Base-by-base conservation (phyloP, 1,284 basidiomycete species). In the Cryptococcus sp. region DNA sequence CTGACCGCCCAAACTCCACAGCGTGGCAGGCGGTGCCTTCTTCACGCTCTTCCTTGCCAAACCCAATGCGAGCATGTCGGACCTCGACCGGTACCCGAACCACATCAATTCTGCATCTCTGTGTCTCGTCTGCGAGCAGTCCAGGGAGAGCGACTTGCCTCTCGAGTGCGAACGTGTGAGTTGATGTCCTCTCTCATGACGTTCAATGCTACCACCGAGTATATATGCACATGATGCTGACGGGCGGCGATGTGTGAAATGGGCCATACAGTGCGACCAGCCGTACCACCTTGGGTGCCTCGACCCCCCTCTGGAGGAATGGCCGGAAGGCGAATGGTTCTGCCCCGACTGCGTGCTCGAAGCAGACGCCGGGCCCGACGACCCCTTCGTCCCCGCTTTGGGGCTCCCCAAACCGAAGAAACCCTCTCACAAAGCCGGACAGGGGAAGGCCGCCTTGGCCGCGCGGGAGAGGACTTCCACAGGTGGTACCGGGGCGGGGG, bases 271-370 rank as follows among this genome's bases (percentile, higher is more conserved):
- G 87, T 98, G 93, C 72, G 93, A 97, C 69, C 82, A 83, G 46
- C 90, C 92, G 0, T 96, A 88, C 72, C 93, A 98, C 72, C 79
- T 89, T 13, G 80, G 80, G 4, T 98, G 93, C 73, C 82, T 95
- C 48, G 77, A 80, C 36, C 93, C 92, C 7, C 89, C 90, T 3
- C 77, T 98, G 49, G 71, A 78, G 15, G 84, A 80, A 1, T 79
- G 94, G 15, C 94, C 94, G 0, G 88, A 90, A 21, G 93, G 89
- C 38, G 89, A 93, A 73, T 95, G 91, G 91, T 94, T 93, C 81
- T 94, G 91, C 68, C 85, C 87, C 0, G 79, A 82, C 49, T 94
- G 91, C 42, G 37, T 35, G 3, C 62, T 69, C 68, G 40, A 59
- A 60, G 46, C 62, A 52, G 52, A 55, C 20, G 61, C 53, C 3